phyloP scores from a whole-genome alignment of 176 grass and related monocot genomes.

The Stipa capillata region DNA sequence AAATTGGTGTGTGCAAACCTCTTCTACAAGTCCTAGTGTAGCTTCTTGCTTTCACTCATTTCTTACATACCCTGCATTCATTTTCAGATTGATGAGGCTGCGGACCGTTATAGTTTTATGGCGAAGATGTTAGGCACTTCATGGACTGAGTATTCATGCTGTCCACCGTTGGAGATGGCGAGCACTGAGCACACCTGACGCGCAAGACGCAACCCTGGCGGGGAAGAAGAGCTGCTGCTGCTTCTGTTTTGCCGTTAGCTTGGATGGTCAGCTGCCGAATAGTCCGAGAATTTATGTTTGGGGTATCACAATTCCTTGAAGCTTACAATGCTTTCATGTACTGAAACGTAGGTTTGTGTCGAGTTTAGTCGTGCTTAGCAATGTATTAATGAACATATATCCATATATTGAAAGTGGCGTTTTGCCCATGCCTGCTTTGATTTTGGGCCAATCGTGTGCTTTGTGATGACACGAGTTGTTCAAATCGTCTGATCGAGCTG shows the following conservation, averaged over 20 bases:
- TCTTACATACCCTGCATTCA: background rate
- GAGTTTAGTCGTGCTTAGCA: too few species aligned
- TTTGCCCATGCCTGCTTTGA: too few species aligned
- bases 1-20: conserved; percentile 49
- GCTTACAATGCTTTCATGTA: background rate
- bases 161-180: background rate
- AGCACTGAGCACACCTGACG: background rate
- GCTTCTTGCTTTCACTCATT: background rate
- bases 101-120: conserved; percentile 88
- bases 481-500: too few species aligned
- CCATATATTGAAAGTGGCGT: too few species aligned
- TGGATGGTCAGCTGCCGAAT: background rate
- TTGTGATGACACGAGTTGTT: too few species aligned
- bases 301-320: background rate
- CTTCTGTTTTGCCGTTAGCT: background rate
- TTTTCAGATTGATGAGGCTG: conserved; percentile 77
- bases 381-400: too few species aligned
- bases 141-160: conserved; percentile 43
- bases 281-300: background rate
- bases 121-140: conserved; percentile 63
- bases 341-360: background rate
- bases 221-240: background rate
- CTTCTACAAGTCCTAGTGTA: background rate
- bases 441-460: too few species aligned
- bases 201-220: background rate